Conservation (phyloP, 2,329 filamentous ascomycete genomes). For the Phaeosphaeriaceae sp. region DNA sequence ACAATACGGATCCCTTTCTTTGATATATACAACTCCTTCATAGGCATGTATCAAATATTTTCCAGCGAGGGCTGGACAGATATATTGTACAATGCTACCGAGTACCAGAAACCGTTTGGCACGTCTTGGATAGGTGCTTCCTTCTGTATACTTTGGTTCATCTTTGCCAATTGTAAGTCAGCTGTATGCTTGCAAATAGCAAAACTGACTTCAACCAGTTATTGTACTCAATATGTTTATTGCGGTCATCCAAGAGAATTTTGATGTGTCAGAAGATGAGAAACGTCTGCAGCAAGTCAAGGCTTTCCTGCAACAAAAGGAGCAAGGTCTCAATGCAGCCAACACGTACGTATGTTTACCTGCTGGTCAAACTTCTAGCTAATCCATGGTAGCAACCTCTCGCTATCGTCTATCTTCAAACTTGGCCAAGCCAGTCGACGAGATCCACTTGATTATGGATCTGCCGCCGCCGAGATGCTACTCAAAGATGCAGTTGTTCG, state of each 20-base stretch:
- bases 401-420: constrained; percentile 70
- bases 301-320: constrained; percentile 90
- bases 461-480: constrained; percentile 92
- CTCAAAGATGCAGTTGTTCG: constrained; percentile 94
- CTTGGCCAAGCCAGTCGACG: constrained; percentile 68
- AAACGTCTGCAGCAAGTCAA: constrained; percentile 97
- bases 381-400: constrained; percentile 65
- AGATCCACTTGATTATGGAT: constrained; percentile 90
- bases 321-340: constrained; percentile 70
- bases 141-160: constrained; percentile 95
- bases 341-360: constrained; percentile 54
- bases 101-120: constrained; percentile 67
- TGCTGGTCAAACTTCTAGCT: constrained; percentile 5
- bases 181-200: background rate
- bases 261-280: constrained; percentile 97
- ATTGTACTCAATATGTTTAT: constrained; percentile 99
- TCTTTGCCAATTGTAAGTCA: constrained; percentile 75
- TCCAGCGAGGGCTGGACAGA: constrained; percentile 96
- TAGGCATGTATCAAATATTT: constrained; percentile 96
- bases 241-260: constrained; percentile 99
- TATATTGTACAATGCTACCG: constrained; percentile 83
- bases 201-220: constrained; percentile 51
- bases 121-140: constrained; percentile 93
- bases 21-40: constrained; percentile 92
- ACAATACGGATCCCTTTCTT: constrained; percentile 77